A percentile compares a stretch with the other conserved stretches of the same genome.
Evolutionary conservation across 2,329 filamentous ascomycete species (phyloP).

Genomic region (Aspergillus tanneri): DNA sequence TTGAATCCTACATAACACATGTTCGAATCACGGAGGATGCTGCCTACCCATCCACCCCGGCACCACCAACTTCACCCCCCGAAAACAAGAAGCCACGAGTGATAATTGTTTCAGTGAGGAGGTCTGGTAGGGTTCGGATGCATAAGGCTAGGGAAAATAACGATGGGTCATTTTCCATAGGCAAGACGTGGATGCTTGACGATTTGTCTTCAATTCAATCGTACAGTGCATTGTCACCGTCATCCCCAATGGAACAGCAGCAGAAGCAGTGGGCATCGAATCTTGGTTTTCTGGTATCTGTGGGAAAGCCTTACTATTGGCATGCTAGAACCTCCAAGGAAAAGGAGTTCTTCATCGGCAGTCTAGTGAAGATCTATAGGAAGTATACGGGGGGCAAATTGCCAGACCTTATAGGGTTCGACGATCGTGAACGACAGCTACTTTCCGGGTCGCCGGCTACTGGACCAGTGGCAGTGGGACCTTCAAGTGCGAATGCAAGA

Average conservation of each 20-base stretch:
- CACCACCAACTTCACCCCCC: slow-evolving; percentile 72
- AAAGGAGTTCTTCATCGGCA: slow-evolving; percentile 98
- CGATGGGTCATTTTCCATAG: slow-evolving; percentile 93
- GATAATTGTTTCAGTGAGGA: slow-evolving; percentile 90
- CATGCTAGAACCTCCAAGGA: slow-evolving; percentile 89
- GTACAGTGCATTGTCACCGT: slow-evolving; percentile 63
- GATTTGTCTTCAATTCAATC: slow-evolving; percentile 82
- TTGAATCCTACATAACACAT: slow-evolving; percentile 97
- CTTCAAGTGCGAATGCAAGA: slow-evolving; percentile 24
- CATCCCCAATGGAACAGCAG: slow-evolving; percentile 60
- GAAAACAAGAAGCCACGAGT: slow-evolving; percentile 82
- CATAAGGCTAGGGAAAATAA: slow-evolving; percentile 96
- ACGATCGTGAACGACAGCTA: slow-evolving; percentile 71
- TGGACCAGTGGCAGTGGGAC: slow-evolving; percentile 13
- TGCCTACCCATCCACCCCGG: slow-evolving; percentile 75
- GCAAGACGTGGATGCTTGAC: slow-evolving; percentile 97
- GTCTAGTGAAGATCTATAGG: slow-evolving; percentile 90
- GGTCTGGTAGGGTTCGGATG: slow-evolving; percentile 87
- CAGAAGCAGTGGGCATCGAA: slow-evolving; percentile 74
- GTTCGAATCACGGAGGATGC: slow-evolving; percentile 88
- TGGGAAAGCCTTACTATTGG: slow-evolving; percentile 97
- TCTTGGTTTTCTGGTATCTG: slow-evolving; percentile 80
- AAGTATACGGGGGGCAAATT: slow-evolving; percentile 90
- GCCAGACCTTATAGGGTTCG: slow-evolving; percentile 80
- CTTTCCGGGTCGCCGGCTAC: slow-evolving; percentile 57